Evolutionary conservation across 257 asterid genomes (phyloP).

Genomic region (Eustoma russellianum): DNA sequence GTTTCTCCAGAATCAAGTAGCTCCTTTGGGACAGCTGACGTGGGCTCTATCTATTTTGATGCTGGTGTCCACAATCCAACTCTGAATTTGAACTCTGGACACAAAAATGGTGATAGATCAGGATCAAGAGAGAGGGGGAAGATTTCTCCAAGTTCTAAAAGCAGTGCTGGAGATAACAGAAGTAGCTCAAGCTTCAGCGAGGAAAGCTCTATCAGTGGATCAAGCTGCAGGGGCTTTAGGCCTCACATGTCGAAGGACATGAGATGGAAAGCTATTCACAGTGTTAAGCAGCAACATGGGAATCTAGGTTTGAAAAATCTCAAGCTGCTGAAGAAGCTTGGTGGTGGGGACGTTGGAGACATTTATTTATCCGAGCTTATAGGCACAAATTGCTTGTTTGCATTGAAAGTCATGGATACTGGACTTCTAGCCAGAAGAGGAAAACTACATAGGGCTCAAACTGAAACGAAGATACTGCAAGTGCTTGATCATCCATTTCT

Average conservation of each 20-base stretch:
- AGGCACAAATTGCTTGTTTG: slow-evolving; percentile 64
- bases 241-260: slow-evolving; percentile 81
- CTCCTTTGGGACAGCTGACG: slow-evolving; percentile 16
- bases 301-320: slow-evolving; percentile 52
- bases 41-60: slow-evolving; percentile 20
- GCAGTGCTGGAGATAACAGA: slow-evolving; percentile 75
- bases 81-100: slow-evolving; percentile 14
- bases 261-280: slow-evolving; percentile 83
- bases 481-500: slow-evolving; percentile 90
- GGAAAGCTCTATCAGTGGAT: slow-evolving; percentile 56
- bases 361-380: slow-evolving; percentile 75
- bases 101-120: slow-evolving; percentile 37
- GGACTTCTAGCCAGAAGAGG: slow-evolving; percentile 44
- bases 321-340: slow-evolving; percentile 64
- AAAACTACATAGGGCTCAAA: slow-evolving; percentile 63
- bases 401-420: slow-evolving; percentile 76
- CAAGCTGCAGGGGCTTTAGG: slow-evolving; percentile 55
- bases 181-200: slow-evolving; percentile 68
- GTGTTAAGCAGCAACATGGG: slow-evolving; percentile 52
- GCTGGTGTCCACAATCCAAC: slow-evolving; percentile 16
- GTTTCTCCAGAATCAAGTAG: slow-evolving; percentile 28
- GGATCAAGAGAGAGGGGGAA: slow-evolving; percentile 57
- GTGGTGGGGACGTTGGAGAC: slow-evolving; percentile 81
- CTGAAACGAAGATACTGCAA: slow-evolving; percentile 78
- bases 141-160: slow-evolving; percentile 66